Evolutionary conservation across 768 basidiomycete genomes (phyloP).

Genomic region (Roridomyces roridus): DNA sequence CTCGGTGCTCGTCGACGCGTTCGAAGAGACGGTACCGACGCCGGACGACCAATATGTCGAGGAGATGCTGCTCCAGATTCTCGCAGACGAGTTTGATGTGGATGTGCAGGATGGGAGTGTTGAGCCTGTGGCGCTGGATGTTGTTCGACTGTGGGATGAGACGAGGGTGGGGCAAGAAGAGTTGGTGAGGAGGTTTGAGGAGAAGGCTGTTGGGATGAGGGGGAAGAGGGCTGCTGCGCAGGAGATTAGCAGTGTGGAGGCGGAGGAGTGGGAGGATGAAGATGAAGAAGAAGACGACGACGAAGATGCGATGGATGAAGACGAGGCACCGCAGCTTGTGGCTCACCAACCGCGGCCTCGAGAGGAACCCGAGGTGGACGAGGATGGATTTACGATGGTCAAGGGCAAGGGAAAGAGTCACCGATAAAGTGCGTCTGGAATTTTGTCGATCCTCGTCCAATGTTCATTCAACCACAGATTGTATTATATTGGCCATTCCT

Average conservation of each 20-base stretch:
- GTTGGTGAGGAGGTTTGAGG: conserved; percentile 67
- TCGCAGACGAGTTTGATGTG: conserved; percentile 88
- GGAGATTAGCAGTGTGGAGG: conserved; percentile 46
- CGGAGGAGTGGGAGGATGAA: conserved; percentile 54
- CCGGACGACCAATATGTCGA: conserved; percentile 81
- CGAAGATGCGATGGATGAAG: conserved; percentile 49
- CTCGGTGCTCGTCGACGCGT: conserved; percentile 79
- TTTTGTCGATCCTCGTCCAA: too few relatives aligned
- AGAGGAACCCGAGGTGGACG: conserved; percentile 79
- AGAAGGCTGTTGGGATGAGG: conserved; percentile 59
- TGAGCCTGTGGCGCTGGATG: conserved; percentile 72
- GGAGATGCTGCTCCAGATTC: conserved; percentile 79
- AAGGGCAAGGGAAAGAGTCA: conserved; percentile 62
- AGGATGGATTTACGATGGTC: conserved; percentile 92
- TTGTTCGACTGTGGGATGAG: conserved; percentile 72
- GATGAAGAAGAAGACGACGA: conserved; percentile 48
- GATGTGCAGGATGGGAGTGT: conserved; percentile 86
- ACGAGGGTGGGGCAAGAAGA: conserved; percentile 50
- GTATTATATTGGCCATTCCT: too few relatives aligned
- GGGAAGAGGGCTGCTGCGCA: conserved; percentile 62
- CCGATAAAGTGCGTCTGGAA: conserved; percentile 29
- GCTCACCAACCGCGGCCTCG: conserved; percentile 37
- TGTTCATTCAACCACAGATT: too few relatives aligned
- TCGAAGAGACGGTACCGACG: conserved; percentile 58
- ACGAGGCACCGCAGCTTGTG: conserved; percentile 62